A percentile compares a stretch with the other conserved stretches of the same genome.
Conservation (phyloP, 2,329 filamentous ascomycete genomes). For the Clonostachys rhizophaga region DNA sequence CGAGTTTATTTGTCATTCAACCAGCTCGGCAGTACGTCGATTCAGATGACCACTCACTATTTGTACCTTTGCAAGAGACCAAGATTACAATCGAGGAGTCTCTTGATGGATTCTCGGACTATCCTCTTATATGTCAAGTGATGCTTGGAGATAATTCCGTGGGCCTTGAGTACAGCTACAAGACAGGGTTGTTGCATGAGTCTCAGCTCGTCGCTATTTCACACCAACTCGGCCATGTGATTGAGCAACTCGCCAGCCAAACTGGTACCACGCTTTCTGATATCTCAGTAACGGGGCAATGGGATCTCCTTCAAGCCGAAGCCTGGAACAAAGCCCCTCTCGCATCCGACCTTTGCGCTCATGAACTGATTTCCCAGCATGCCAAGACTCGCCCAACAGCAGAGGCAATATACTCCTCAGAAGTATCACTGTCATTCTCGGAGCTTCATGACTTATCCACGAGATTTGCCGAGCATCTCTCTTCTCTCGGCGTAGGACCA, state of each 20-base stretch:
- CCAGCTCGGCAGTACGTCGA: slow-evolving; percentile 1
- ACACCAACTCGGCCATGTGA: slow-evolving; percentile 1
- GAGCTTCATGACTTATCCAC: neutral
- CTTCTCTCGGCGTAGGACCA: slow-evolving; percentile 10
- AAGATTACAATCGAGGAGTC: neutral
- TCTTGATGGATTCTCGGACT: slow-evolving; percentile 2
- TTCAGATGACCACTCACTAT: neutral
- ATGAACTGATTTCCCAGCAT: neutral
- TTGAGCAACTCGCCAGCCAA: neutral
- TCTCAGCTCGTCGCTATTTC: neutral
- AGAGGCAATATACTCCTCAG: neutral
- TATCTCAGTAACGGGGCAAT: neutral
- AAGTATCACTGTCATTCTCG: neutral
- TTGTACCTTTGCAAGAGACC: neutral
- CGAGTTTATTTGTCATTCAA: slow-evolving; percentile 10
- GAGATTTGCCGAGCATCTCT: neutral
- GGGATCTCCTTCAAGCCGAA: neutral
- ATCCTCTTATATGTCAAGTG: slow-evolving; percentile 1
- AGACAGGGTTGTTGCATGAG: neutral
- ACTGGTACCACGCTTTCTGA: neutral
- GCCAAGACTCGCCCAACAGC: neutral
- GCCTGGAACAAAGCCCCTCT: neutral
- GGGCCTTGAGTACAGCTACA: slow-evolving; percentile 1
- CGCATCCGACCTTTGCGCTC: neutral
- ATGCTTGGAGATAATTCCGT: neutral